Conservation (phyloP, 2,329 filamentous ascomycete species). For the Epichloe sibirici region DNA sequence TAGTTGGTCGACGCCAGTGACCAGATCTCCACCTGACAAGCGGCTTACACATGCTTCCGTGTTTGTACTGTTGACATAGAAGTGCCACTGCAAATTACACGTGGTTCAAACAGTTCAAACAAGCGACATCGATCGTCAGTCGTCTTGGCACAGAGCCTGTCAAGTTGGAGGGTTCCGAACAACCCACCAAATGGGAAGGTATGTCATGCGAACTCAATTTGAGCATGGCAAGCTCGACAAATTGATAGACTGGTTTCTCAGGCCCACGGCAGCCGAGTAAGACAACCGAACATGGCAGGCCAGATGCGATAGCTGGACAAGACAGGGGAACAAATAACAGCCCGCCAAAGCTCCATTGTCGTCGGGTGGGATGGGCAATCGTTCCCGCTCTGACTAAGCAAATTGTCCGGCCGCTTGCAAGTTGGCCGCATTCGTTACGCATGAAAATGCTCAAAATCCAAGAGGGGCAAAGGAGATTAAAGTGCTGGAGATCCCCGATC, state of each 20-base stretch:
- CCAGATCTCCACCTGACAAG: neutral
- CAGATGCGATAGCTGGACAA: neutral
- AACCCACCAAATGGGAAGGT: neutral
- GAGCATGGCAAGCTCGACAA: neutral
- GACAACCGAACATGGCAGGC: neutral
- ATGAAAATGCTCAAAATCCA: neutral
- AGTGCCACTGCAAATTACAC: neutral
- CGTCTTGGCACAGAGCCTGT: neutral
- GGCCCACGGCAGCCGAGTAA: neutral
- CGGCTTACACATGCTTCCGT: neutral
- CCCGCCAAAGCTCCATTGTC: neutral
- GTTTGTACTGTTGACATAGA: neutral
- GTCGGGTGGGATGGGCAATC: neutral
- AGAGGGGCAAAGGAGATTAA: neutral
- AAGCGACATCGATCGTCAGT: neutral
- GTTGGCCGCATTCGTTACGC: neutral
- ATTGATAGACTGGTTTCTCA: neutral
- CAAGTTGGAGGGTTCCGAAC: neutral
- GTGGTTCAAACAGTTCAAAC: neutral
- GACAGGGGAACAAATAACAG: neutral
- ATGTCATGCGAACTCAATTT: conserved; percentile 1
- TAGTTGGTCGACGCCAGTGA: neutral
- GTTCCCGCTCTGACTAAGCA: neutral
- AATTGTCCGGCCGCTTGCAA: neutral
- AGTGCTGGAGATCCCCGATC: neutral